Evolutionary conservation across 73 alveolate genomes (phyloP).

Genomic region (Blepharisma japonicum): DNA sequence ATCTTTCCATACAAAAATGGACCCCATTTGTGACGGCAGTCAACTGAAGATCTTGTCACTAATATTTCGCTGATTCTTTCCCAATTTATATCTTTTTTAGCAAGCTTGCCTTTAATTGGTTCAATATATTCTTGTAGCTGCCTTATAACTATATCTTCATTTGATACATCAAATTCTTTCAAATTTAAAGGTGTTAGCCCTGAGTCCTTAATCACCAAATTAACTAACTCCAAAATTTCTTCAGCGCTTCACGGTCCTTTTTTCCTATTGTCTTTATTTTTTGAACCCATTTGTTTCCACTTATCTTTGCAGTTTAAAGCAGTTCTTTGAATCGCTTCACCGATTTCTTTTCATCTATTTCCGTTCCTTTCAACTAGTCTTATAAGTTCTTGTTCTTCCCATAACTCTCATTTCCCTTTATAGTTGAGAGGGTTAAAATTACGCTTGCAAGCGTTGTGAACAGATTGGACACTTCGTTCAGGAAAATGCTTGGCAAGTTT

Average conservation of each 20-base stretch:
- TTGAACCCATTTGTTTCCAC: slow-evolving; percentile 48
- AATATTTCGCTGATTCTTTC: not conserved
- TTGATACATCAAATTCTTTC: slow-evolving; percentile 30
- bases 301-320: slow-evolving; percentile 23
- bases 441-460: slow-evolving; percentile 27
- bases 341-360: slow-evolving; percentile 16
- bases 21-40: not conserved
- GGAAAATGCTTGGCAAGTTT: slow-evolving; percentile 1
- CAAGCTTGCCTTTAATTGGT: slow-evolving; percentile 14
- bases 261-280: slow-evolving; percentile 38
- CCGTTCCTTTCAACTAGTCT: not conserved
- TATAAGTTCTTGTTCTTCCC: not conserved
- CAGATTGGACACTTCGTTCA: slow-evolving; percentile 14
- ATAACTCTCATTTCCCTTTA: slow-evolving; percentile 13
- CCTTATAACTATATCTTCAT: slow-evolving; percentile 44
- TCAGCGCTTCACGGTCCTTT: slow-evolving; percentile 37
- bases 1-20: not conserved
- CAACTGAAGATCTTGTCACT: not conserved
- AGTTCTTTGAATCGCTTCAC: not conserved
- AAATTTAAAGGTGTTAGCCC: slow-evolving; percentile 43
- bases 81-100: not conserved
- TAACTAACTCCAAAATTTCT: slow-evolving; percentile 41
- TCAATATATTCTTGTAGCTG: slow-evolving; percentile 37
- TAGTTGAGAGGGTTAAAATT: slow-evolving; percentile 22
- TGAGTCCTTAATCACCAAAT: slow-evolving; percentile 36